These are phyloP conservation scores for Poa annua DNA, from an alignment of 176 grass and related monocot genomes.

Conservation along the genomic window DNA sequence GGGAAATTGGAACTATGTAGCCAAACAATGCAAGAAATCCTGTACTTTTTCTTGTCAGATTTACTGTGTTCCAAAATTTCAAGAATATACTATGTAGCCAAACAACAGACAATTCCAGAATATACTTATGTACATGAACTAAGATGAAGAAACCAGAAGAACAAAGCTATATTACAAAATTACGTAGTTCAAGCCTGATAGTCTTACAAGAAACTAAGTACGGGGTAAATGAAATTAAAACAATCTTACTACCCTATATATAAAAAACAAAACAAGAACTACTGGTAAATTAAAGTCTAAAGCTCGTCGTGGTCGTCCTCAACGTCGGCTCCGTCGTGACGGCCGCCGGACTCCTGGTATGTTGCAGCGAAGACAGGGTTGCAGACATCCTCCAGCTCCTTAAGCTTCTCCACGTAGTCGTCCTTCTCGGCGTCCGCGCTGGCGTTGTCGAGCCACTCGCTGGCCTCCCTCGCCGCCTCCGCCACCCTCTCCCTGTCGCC, in stretches of 20 bases:
- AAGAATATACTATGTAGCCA: background rate
- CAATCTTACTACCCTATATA: too few species aligned
- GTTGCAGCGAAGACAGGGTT: conserved; percentile 7
- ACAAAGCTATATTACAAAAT: too few species aligned
- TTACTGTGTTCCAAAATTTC: too few species aligned
- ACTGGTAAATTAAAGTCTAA: background rate
- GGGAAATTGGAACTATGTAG: background rate
- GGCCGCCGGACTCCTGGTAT: conserved; percentile 17
- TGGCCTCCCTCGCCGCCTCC: conserved; percentile 29
- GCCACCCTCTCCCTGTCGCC: conserved; percentile 31
- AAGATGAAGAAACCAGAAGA: too few species aligned
- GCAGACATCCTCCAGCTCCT: conserved; percentile 45
- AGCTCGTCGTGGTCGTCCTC: conserved; percentile 40
- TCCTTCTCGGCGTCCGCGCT: conserved; percentile 31
- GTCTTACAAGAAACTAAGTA: background rate
- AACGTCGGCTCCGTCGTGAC: background rate
- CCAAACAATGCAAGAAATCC: too few species aligned
- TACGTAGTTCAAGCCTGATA: too few species aligned
- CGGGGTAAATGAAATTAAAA: too few species aligned
- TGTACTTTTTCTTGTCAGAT: too few species aligned
- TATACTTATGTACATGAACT: background rate
- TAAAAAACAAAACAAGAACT: background rate
- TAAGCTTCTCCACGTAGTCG: conserved; percentile 42
- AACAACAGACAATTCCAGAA: background rate
- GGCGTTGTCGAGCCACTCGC: conserved; percentile 34